phyloP scores from a whole-genome alignment of 2,329 filamentous ascomycete genomes.

The Neurospora crassa region DNA sequence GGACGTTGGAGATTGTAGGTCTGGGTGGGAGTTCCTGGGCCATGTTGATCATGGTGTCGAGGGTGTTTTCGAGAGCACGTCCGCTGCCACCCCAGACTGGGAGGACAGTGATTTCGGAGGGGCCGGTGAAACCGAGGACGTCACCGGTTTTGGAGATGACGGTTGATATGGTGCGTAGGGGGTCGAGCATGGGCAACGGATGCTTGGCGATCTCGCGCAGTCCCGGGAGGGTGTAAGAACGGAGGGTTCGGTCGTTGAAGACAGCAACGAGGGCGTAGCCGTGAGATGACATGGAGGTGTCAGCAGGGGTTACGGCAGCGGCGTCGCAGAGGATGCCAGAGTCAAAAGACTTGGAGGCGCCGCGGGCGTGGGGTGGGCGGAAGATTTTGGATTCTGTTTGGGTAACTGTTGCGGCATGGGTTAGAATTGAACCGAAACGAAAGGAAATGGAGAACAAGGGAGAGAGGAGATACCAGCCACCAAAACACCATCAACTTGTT shows the following conservation, averaged over 20 bases:
- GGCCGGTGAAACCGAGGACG: conserved; percentile 79
- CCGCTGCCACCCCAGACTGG: conserved; percentile 70
- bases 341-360: conserved; percentile 87
- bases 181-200: conserved; percentile 61
- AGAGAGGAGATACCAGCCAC: conserved; percentile 51
- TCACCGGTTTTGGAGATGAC: conserved; percentile 70
- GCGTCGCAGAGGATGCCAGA: conserved; percentile 65
- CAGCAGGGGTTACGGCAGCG: conserved; percentile 65
- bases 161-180: conserved; percentile 58
- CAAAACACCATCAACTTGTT: conserved; percentile 69
- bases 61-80: conserved; percentile 42
- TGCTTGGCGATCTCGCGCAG: conserved; percentile 73
- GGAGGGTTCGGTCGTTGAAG: conserved; percentile 71
- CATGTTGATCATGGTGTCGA: conserved; percentile 75
- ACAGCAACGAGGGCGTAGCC: conserved; percentile 74
- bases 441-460: neutral
- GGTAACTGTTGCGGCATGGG: conserved; percentile 33
- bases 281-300: conserved; percentile 64
- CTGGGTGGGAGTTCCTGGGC: conserved; percentile 64
- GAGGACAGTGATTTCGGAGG: conserved; percentile 75
- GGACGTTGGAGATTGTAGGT: conserved; percentile 87
- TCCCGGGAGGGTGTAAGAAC: conserved; percentile 78
- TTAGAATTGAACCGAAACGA: conserved; percentile 17
- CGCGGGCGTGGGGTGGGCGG: conserved; percentile 74
- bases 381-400: conserved; percentile 78